Evolutionary conservation across 768 basidiomycete genomes (phyloP), one percentile per base, ranked within the genome.

Genomic region (Agaricus bisporus): DNA sequence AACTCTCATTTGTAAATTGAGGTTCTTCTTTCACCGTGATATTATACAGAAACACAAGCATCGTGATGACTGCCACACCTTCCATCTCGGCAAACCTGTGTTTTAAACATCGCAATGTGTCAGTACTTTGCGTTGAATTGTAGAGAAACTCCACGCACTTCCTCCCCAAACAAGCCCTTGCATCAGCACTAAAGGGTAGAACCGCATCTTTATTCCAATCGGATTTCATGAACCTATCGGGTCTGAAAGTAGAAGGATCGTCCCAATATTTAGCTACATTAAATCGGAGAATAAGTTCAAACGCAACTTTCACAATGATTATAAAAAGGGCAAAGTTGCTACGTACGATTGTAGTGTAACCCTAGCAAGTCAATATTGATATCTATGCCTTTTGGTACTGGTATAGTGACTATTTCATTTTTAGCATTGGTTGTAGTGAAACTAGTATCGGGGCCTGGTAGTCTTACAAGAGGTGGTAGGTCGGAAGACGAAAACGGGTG

Each of bases 331-430:
- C 17, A 28, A 2, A 38, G 22, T 22, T 17, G 37, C 5, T 22
- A 55, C 75, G 35, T 63, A 80, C 79, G 77, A 59, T 81, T 81
- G 54, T 79, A 73, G 56, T 81, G 80, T 26, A 80, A 52, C 9
- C 68, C 79, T 18, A 68, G 59, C 2, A 68, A 64, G 57, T 71
- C 62, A 17, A 80, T 60, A 1, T 53, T 43, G 15, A 81, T 53
- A 14, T 56, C 48, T 4, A 70, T 69, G 20, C 71, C 78, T 56
- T 72, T 68, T 5, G 78, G 78, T 36, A 80, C 63, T 6, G 70
- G 68, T 9, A 81, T 60, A 1, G 63, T 61, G n/a, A 60, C 62
- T 41, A 66, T 70, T 58, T 74, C 71, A 22, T 75, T 78, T 10
- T 68, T 58, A 2, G 57, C 51, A 53, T 72, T 70, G 12, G 63